Evolutionary conservation across 2,329 filamentous ascomycete genomes (phyloP).

Genomic region (Diaporthe citriasiana): DNA sequence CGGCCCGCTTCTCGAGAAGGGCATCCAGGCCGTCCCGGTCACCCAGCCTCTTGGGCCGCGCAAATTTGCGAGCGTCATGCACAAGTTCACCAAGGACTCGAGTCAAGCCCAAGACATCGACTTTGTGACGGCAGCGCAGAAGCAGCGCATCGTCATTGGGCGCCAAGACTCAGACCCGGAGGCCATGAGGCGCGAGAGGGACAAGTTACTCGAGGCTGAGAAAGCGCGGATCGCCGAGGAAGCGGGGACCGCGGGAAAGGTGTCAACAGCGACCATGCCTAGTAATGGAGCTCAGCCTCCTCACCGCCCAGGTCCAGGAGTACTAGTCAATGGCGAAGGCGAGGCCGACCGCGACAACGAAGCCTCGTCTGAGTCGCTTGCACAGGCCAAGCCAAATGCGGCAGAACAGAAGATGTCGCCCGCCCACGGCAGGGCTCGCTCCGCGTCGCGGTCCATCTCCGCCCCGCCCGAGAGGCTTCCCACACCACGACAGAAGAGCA

Average conservation of each 20-base stretch:
- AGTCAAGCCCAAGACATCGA: background rate
- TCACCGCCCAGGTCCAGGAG: conserved; percentile 3
- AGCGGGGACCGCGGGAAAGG: background rate
- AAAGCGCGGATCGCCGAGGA: conserved; percentile 32
- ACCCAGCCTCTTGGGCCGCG: conserved; percentile 36
- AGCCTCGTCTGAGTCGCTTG: conserved; percentile 3
- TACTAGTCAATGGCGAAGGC: background rate
- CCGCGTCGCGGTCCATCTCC: conserved; percentile 19
- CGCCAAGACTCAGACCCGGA: conserved; percentile 38
- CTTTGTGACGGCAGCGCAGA: background rate
- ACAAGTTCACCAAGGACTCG: conserved; percentile 16
- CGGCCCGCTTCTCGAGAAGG: conserved; percentile 19
- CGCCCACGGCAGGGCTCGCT: background rate
- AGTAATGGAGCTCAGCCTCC: background rate
- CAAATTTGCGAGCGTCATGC: conserved; percentile 34
- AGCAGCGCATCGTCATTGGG: conserved; percentile 33
- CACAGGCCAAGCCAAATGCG: too few species aligned
- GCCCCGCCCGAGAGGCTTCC: conserved; percentile 29
- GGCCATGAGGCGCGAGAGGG: conserved; percentile 37
- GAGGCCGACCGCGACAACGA: background rate
- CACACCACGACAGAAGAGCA: too few species aligned
- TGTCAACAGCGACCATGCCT: background rate
- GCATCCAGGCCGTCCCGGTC: conserved; percentile 35
- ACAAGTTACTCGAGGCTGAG: conserved; percentile 5
- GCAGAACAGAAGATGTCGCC: background rate